A percentile compares a stretch with the other conserved stretches of the same genome.
phyloP scores from a whole-genome alignment of 202 grass and related monocot genomes.

The Zizania palustris region DNA sequence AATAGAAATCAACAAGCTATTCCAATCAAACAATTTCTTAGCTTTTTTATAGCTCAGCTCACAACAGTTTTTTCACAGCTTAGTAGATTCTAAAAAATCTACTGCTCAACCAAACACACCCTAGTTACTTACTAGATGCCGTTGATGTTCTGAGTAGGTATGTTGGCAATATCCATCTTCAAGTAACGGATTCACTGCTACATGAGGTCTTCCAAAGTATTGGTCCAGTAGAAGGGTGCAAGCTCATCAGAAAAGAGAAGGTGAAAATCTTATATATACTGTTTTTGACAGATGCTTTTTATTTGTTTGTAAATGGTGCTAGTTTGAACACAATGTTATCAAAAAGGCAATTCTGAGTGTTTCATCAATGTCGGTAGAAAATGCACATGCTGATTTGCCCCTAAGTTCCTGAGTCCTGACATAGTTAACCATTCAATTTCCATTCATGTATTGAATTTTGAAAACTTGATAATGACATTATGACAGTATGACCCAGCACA shows the following conservation, averaged over 20 bases:
- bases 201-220: conserved; percentile 93
- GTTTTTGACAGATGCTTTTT: background rate
- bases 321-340: conserved; percentile 23
- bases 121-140: background rate
- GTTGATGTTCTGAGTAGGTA: conserved; percentile 57
- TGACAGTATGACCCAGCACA: background rate
- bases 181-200: conserved; percentile 72
- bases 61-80: too few relatives aligned
- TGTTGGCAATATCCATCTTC: conserved; percentile 92
- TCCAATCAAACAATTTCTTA: too few relatives aligned
- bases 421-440: conserved; percentile 11
- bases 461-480: conserved; percentile 7
- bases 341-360: background rate
- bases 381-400: background rate
- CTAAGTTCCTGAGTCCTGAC: background rate
- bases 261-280: conserved; percentile 36
- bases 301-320: background rate
- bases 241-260: conserved; percentile 98
- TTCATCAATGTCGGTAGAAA: conserved; percentile 23
- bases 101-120: too few relatives aligned
- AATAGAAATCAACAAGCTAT: too few relatives aligned
- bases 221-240: conserved; percentile 94
- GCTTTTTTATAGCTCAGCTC: too few relatives aligned
- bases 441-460: background rate
- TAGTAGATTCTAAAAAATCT: too few relatives aligned